Base-by-base conservation (phyloP, 1,284 basidiomycete genomes). In the Veloboletus limbatus region DNA sequence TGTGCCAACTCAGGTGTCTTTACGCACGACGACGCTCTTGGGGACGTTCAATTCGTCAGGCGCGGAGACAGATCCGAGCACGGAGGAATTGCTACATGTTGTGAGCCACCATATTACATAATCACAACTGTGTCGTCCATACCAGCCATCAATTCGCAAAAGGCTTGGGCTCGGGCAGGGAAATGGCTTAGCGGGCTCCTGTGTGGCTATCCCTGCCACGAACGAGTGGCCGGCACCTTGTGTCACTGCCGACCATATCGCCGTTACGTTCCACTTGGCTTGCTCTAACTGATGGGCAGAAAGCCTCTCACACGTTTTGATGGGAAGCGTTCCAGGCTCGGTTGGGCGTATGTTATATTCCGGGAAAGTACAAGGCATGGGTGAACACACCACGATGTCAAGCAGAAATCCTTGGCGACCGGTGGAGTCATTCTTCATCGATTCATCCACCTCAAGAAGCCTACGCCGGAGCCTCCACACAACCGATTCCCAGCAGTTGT, bases 331-430 rank as follows among this genome's bases (percentile, higher is more conserved):
- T 20, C 27, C 22, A 6, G 16, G n/a, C 6, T 10, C 24, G 35
- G 22, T 32, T 28, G 16, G 30, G 20, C 26, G 22, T 27, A 28
- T 20, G 14, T 20, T 8, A 24, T 21, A 20, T 9, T 37, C 10
- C 13, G 9, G 24, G 36, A 38, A 49, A 37, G 24, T 35, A 56
- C 40, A 43, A 40, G 17, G 34, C 7, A 35, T 21, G 30, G 25
- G 24, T 34, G 13, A 26, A 20, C 24, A 11, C 31, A 8, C 17
- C 31, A 26, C n/a, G n/a, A n/a, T n/a, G n/a, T 21, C 24, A 25
- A 25, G 13, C 25, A n/a, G 2, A 22, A 26, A 6, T 4, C 24
- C 26, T 36, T 35, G 26, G 6, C 18, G 24, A 43, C 24, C 13
- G 16, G 36, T 16, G 32, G 8, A 11, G 8, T n/a, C n/a, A n/a